Conservation (phyloP, 2,329 filamentous ascomycete species). For the Venturia oleaginea region DNA sequence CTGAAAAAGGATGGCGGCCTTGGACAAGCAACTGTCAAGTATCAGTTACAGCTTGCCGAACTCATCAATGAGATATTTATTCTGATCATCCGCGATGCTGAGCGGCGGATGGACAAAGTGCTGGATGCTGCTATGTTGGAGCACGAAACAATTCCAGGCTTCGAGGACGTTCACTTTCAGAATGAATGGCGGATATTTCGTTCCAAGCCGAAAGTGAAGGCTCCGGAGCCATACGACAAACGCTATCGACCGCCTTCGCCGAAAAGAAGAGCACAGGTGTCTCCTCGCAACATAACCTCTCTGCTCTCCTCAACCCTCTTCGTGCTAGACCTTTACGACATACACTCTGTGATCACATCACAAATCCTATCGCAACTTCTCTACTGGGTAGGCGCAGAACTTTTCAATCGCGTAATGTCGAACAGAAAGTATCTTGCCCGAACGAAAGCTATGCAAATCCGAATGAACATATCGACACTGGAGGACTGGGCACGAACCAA, state of each 20-base stretch:
- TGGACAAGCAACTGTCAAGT: constrained; percentile 71
- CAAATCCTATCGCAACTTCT: constrained; percentile 88
- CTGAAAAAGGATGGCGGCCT: constrained; percentile 87
- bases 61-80: constrained; percentile 98
- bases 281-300: constrained; percentile 90
- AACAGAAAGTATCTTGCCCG: constrained; percentile 89
- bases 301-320: constrained; percentile 92
- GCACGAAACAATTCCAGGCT: constrained; percentile 94
- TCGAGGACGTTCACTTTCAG: constrained; percentile 93
- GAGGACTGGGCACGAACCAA: constrained; percentile 95
- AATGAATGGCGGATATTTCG: constrained; percentile 99
- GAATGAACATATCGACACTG: constrained; percentile 92
- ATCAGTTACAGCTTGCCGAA: constrained; percentile 87
- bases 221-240: constrained; percentile 76
- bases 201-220: constrained; percentile 79
- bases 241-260: constrained; percentile 87
- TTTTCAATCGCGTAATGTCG: constrained; percentile 97
- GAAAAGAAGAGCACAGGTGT: constrained; percentile 82
- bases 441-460: constrained; percentile 98
- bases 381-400: constrained; percentile 92
- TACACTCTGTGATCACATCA: constrained; percentile 90
- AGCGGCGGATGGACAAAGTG: constrained; percentile 91
- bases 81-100: constrained; percentile 89
- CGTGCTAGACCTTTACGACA: constrained; percentile 95
- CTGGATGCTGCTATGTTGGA: constrained; percentile 90